A percentile compares a stretch with the other conserved stretches of the same genome.
Evolutionary conservation across 192 early-diverging fungal species (phyloP).

Genomic region (Backusella tuberculispora): DNA sequence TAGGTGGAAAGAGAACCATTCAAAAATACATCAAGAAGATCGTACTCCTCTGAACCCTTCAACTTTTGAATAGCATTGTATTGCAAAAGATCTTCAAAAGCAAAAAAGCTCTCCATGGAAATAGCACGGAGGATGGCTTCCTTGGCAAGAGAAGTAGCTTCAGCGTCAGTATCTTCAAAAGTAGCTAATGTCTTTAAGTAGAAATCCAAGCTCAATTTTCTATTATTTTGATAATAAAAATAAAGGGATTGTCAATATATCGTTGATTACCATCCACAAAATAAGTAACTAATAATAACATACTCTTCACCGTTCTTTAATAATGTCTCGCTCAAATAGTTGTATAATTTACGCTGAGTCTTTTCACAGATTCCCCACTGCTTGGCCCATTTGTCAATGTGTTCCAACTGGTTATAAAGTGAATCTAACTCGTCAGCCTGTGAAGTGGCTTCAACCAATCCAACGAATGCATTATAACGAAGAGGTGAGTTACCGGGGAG

Average conservation of each 20-base stretch:
- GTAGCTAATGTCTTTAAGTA: constrained; percentile 69
- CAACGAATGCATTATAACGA: constrained; percentile 70
- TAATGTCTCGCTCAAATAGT: constrained; percentile 65
- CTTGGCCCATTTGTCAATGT: constrained; percentile 66
- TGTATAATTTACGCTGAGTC: constrained; percentile 64
- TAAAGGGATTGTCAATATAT: background rate
- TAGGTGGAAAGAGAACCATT: constrained; percentile 68
- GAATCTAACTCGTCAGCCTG: constrained; percentile 70
- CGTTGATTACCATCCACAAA: background rate
- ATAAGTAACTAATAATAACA: constrained; percentile 30
- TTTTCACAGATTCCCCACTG: constrained; percentile 70
- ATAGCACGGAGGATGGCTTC: constrained; percentile 68
- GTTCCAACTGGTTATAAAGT: constrained; percentile 63
- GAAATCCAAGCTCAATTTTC: constrained; percentile 52
- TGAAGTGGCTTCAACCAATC: constrained; percentile 77
- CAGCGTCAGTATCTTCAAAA: constrained; percentile 45
- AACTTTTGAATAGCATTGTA: constrained; percentile 68
- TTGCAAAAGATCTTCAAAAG: constrained; percentile 76
- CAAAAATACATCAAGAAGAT: constrained; percentile 72
- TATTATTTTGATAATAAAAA: background rate
- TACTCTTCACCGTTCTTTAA: constrained; percentile 63
- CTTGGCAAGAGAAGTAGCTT: constrained; percentile 50
- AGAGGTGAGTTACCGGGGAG: constrained; percentile 56
- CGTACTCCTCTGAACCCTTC: constrained; percentile 59
- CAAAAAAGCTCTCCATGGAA: constrained; percentile 67